phyloP scores from a whole-genome alignment of 2,329 filamentous ascomycete genomes.

The Graphilbum sp. region DNA sequence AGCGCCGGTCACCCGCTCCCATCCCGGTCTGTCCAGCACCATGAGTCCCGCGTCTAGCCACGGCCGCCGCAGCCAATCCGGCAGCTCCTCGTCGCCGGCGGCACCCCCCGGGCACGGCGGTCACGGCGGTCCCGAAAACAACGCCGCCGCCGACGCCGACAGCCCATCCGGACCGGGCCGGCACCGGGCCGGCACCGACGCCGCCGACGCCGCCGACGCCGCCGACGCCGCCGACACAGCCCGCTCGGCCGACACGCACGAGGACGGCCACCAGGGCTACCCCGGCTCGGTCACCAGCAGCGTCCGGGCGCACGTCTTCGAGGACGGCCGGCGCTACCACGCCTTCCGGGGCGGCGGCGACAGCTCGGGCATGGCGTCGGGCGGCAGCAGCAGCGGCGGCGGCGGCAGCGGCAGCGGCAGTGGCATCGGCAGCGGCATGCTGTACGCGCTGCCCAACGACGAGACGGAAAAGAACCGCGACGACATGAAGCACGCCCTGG shows the following conservation, averaged over 20 bases:
- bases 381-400: neutral
- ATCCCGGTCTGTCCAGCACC: neutral
- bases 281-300: constrained; percentile 14
- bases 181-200: too few species aligned
- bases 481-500: constrained; percentile 23
- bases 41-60: neutral
- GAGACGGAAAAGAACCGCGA: constrained; percentile 24
- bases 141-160: too few species aligned
- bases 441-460: constrained; percentile 21
- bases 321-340: constrained; percentile 20
- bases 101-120: too few species aligned
- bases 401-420: constrained; percentile 6
- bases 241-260: neutral
- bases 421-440: constrained; percentile 1
- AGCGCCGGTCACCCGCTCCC: neutral
- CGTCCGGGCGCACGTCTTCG: constrained; percentile 16
- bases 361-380: constrained; percentile 1
- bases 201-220: neutral
- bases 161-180: too few species aligned
- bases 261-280: constrained; percentile 11
- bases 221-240: neutral
- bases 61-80: neutral
- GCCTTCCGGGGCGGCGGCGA: constrained; percentile 13
- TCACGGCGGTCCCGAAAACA: neutral
- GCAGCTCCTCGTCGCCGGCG: too few species aligned